Conservation (phyloP, 2,329 filamentous ascomycete species). For the Curvularia verruculosa region DNA sequence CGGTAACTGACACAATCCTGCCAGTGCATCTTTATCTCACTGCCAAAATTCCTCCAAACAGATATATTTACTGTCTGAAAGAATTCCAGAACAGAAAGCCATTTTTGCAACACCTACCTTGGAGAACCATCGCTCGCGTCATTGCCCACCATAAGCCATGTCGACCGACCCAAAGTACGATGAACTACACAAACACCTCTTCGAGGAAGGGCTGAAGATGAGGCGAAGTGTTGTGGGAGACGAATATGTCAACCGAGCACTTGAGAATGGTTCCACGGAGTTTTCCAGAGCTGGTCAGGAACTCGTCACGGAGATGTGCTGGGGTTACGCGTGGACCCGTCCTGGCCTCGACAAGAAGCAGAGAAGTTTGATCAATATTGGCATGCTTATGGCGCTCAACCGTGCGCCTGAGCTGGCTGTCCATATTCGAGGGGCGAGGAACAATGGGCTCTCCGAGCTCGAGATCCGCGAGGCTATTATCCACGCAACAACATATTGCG, state of each 20-base stretch:
- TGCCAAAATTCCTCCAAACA: neutral
- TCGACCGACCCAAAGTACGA: slow-evolving; percentile 52
- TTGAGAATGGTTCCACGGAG: slow-evolving; percentile 62
- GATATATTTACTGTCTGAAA: no score
- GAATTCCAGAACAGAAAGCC: neutral
- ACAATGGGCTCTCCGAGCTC: slow-evolving; percentile 66
- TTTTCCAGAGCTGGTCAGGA: slow-evolving; percentile 67
- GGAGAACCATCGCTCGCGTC: neutral
- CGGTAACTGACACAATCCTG: neutral
- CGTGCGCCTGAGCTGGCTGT: slow-evolving; percentile 64
- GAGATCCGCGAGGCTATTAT: slow-evolving; percentile 67
- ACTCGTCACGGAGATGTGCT: slow-evolving; percentile 67
- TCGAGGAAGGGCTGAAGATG: slow-evolving; percentile 65
- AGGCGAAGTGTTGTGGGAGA: slow-evolving; percentile 67
- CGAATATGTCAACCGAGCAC: slow-evolving; percentile 63
- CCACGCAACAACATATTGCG: slow-evolving; percentile 60
- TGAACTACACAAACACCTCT: slow-evolving; percentile 60
- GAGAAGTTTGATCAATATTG: slow-evolving; percentile 67
- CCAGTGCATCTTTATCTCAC: neutral
- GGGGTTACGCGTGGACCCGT: slow-evolving; percentile 68
- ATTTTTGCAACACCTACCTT: neutral
- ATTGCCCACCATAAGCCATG: slow-evolving; percentile 35
- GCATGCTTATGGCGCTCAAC: slow-evolving; percentile 68
- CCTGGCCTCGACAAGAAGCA: slow-evolving; percentile 67
- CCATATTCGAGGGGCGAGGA: slow-evolving; percentile 67